Evolutionary conservation across 2,329 filamentous ascomycete species (phyloP), one percentile per base, ranked within the genome.

Genomic region (Fusarium pseudoanthophilum): DNA sequence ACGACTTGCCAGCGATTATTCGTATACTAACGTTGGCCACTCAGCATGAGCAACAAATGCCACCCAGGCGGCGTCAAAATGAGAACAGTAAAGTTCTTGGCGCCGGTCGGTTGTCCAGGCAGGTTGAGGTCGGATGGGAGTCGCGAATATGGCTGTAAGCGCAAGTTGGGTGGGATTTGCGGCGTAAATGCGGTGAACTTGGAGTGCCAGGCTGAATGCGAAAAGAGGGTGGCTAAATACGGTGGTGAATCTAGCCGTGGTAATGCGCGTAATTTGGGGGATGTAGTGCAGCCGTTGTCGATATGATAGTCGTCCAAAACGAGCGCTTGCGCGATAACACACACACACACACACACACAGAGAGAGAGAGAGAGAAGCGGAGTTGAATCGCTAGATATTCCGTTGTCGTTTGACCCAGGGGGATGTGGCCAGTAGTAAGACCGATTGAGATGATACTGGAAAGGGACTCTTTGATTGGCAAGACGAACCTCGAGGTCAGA

Each of bases 381-480:
- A 64, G 56, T 57, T 58, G 61, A 55, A 58, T 58, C 40, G 32
- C 32, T 62, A 18, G 48, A 24, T 51, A 49, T 69, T 51, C 57
- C 64, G 64, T 63, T 55, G 63, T 73, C 64, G 67, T 62, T 69
- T 64, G 57, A 42, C 56, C 63, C 57, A 52, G 53, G 57, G 53
- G 64, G 62, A 60, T 68, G 63, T 71, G 66, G 49, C 67, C 62
- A 64, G 75, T 69, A 64, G 74, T 66, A 67, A 67, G 70, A 65
- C 71, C 58, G 59, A 65, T 40, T 30, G 43, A 42, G 61, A 70
- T 45, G 53, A 51, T 60, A 39, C 40, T 64, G 51, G 43, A 53
- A 26, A 53, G 34, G 58, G 46, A 59, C 40, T 53, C 46, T 34
- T 69, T 64, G 51, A 64, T 57, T 69, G 59, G 67, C 67, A 69